Evolutionary conservation across 768 basidiomycete species (phyloP), one percentile per base, ranked within the genome.

Genomic region (Lentinus tigrinus): DNA sequence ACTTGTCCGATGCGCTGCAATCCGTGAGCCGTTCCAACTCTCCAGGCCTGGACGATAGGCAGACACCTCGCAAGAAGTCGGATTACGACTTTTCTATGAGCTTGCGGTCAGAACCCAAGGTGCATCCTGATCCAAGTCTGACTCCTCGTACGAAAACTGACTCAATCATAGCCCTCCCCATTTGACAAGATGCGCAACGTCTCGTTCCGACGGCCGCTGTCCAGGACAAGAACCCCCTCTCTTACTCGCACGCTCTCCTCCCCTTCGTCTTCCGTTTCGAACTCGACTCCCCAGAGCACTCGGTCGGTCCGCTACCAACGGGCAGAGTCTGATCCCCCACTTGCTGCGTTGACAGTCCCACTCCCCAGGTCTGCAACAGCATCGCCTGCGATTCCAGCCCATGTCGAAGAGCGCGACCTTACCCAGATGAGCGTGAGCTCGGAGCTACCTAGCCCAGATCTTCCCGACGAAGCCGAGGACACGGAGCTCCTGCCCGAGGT

Each of bases 301-400:
- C 74, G 74, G 39, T 85, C 85, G 3, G 59, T 77, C 7, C 56
- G 40, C 4, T 63, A 79, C 39, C 70, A 75, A 38, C 69, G 66
- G 5, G 79, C 78, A 3, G 56, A 60, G 19, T 65, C 70, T 46
- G 65, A 71, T n/a, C 84, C 84, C 3, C 83, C 84, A 1, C 66
- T 73, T 19, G 73, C 78, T n/a, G 78, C 78, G 10, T 63, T 75
- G 14, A 71, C 73, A 13, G 67, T 83, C 31, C 81, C 84, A 14
- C 74, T 87, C 31, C 68, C 66, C 2, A 63, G 68, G 16, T 68
- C 69, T 3, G 59, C 62, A 0, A 69, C 69, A 28, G 66, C 69
- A 8, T 67, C 70, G 3, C 70, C 68, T 37, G 63, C 60, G 14
- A 4, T 47, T 11, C 54, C 47, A 3, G 26, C 48, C 21, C 48